phyloP scores from a whole-genome alignment of 805 yeast species.

The Wickerhamiella spandovensis region DNA sequence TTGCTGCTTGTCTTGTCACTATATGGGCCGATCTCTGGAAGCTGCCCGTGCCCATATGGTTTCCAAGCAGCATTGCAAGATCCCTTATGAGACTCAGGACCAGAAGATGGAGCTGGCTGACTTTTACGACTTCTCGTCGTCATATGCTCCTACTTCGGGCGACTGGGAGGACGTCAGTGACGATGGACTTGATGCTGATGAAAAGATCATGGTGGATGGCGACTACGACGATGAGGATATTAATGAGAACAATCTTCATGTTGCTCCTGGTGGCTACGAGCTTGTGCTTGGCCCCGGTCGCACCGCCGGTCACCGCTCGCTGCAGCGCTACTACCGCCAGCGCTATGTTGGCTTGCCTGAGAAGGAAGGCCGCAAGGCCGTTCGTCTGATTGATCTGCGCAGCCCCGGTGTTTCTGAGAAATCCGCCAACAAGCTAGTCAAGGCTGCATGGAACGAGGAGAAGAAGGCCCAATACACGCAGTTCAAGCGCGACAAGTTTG shows the following conservation, averaged over 20 bases:
- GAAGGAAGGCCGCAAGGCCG: slow-evolving; percentile 42
- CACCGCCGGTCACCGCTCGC: slow-evolving; percentile 68
- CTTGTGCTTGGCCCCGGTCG: slow-evolving; percentile 65
- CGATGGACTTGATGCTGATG: slow-evolving; percentile 26
- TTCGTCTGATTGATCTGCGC: slow-evolving; percentile 67
- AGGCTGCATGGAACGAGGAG: slow-evolving; percentile 50
- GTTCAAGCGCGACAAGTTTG: slow-evolving; percentile 43
- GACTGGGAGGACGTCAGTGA: slow-evolving; percentile 28
- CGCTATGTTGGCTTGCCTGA: slow-evolving; percentile 38
- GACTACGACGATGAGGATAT: slow-evolving; percentile 20
- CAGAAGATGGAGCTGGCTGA: slow-evolving; percentile 65
- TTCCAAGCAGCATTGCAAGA: slow-evolving; percentile 72
- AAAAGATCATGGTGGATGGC: slow-evolving; percentile 18
- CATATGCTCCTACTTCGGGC: slow-evolving; percentile 33
- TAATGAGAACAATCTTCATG: slow-evolving; percentile 31
- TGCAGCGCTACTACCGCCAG: slow-evolving; percentile 61
- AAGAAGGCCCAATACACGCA: slow-evolving; percentile 32
- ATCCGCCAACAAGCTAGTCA: slow-evolving; percentile 30
- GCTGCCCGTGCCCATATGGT: slow-evolving; percentile 83
- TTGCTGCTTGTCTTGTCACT: slow-evolving; percentile 68
- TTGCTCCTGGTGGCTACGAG: slow-evolving; percentile 41
- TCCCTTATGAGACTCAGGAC: slow-evolving; percentile 75
- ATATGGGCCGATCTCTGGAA: slow-evolving; percentile 71
- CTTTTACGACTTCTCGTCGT: slow-evolving; percentile 71
- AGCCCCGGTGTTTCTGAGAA: slow-evolving; percentile 21